Base-by-base conservation (phyloP, 1,284 basidiomycete species). In the Apiotrichum akiyoshidainum region DNA sequence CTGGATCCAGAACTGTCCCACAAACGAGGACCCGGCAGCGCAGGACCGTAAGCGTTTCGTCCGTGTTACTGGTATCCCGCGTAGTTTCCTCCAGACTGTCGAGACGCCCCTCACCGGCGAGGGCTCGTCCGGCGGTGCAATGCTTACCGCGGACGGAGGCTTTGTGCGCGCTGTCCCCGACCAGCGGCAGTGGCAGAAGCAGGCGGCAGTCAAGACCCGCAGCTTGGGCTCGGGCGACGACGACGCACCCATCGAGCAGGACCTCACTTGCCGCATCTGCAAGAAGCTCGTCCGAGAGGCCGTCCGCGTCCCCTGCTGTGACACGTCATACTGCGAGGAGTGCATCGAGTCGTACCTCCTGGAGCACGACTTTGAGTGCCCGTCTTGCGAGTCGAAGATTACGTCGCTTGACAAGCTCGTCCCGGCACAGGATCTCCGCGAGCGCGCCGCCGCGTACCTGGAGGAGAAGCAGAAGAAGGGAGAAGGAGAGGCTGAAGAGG, bases 1-100 rank as follows among this genome's bases (percentile, higher is more conserved):
- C 73, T 99, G 96, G 96, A 99, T 99, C 66, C 95, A 99, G 76
- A 92, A 96, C 66, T 99, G 96, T 73, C 96, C 96, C 0, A 96
- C 92, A 5, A 98, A 98, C 74, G 92, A 90, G 68, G 92, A 99
- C 75, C 88, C 90, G 40, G 91, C 94, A 39, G 96, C 87, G 66
- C 92, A 96, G 77, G 90, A 98, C 69, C 83, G 90, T 60, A 95
- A 95, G 54, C 87, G 94, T 34, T 94, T 98, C 75, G 98, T 98
- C 75, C 86, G 96, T 54, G 98, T 96, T 3, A 99, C 96, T 5
- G 96, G 96, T 79, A 96, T 96, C 62, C 96, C 96, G 11, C 86
- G 94, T 65, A 95, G 90, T 71, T 97, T 99, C 85, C 81, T 99
- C 55, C 95, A 96, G 78, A 90, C 92, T 1, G 92, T 99, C 22